phyloP scores from a whole-genome alignment of 2,329 filamentous ascomycete genomes.

The Neofusicoccum umdonicola region DNA sequence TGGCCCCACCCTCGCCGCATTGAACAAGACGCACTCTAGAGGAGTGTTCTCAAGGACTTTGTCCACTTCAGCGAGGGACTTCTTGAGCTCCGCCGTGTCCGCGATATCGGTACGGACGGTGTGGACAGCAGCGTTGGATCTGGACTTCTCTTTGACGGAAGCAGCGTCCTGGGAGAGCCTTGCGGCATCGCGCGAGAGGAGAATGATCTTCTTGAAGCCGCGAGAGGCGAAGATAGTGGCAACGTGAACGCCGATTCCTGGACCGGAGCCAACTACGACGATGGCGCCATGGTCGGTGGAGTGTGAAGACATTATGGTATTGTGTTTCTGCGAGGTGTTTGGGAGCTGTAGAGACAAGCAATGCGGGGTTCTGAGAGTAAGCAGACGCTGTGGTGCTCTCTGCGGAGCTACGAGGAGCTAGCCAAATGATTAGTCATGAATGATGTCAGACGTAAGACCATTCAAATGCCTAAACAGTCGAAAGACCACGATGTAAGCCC shows the following conservation, averaged over 20 bases:
- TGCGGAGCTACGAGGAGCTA: too few relatives aligned
- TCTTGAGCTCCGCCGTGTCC: conserved; percentile 38
- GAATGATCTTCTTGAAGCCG: conserved; percentile 48
- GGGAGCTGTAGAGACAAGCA: too few relatives aligned
- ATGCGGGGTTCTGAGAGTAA: too few relatives aligned
- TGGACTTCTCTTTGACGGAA: conserved; percentile 28
- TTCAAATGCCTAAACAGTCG: too few relatives aligned
- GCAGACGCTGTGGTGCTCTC: too few relatives aligned
- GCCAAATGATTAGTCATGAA: too few relatives aligned
- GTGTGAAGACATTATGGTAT: not conserved
- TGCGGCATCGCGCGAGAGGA: conserved; percentile 45
- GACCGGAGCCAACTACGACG: conserved; percentile 48
- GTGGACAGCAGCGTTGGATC: conserved; percentile 36
- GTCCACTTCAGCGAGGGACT: conserved; percentile 43
- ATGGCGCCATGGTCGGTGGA: conserved; percentile 24
- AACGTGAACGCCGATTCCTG: conserved; percentile 48
- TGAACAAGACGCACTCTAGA: conserved; percentile 52
- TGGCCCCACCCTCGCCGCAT: conserved; percentile 50
- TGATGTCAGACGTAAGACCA: too few relatives aligned
- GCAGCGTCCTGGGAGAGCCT: conserved; percentile 40
- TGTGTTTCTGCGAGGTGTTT: not conserved
- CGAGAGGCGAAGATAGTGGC: conserved; percentile 43
- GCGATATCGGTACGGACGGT: conserved; percentile 47
- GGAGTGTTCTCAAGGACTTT: conserved; percentile 32
- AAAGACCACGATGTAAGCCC: too few relatives aligned